Base-by-base conservation (phyloP, 2,329 filamentous ascomycete species). In the Beauveria caledonica region DNA sequence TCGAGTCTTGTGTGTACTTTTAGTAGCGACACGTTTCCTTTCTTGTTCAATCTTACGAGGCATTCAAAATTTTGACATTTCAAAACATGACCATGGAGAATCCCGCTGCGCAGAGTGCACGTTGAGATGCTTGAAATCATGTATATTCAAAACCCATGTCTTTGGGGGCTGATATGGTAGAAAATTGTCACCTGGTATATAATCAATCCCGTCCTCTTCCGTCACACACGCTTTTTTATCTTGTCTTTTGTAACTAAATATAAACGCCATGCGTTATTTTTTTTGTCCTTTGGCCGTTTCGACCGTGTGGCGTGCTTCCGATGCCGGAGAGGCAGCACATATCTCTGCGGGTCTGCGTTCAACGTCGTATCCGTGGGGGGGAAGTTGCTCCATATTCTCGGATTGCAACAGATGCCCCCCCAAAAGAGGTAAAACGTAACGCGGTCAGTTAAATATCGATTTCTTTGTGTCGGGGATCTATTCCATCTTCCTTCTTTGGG, bases 61-160 rank as follows among this genome's bases (percentile, higher is more conserved):
- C 11, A 13, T 33, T 33, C 13, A 33, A 33, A 33, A 33, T 13
- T 33, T 13, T 13, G 33, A 33, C 33, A 33, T 33, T 13, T 5
- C 11, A 33, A 13, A 33, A 33, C 11, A 33, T 33, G 33, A 33
- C 11, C 33, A 33, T 33, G 11, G 11, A 5, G 33, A 13, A 33
- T 33, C 33, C 33, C 33, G 33, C 5, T 33, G 40, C 15, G 40
- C 10, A 42, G 40, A 6, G 17, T 11, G n/a, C 40, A 42, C 40
- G 17, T 42, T 42, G 40, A 33, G 33, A 13, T 33, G 40, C 40
- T 10, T n/a, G 3, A 36, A 27, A 33, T 46, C 19, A 36, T 46
- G 42, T 56, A 56, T 56, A 56, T 56, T 56, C 53, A 48, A 56
- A 40, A 21, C 53, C 53, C 40, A 56, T 11, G 23, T 46, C 19